phyloP scores from a whole-genome alignment of 2,329 filamentous ascomycete genomes.

The Aspergillus arachidicola region DNA sequence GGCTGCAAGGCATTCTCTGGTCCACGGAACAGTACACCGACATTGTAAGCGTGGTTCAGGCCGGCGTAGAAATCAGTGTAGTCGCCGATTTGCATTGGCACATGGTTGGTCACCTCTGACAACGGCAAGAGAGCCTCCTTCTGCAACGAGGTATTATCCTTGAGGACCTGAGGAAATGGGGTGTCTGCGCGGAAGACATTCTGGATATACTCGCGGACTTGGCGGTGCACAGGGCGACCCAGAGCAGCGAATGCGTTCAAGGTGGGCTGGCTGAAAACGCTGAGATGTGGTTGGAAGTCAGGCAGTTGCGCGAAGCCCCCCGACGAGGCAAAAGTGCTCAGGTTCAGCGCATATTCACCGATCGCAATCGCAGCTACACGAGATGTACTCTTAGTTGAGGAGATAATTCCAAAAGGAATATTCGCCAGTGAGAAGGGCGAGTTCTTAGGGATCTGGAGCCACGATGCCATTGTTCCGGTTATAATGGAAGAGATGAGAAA shows the following conservation, averaged over 20 bases:
- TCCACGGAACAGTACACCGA: constrained; percentile 73
- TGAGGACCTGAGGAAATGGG: constrained; percentile 62
- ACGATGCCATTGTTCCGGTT: constrained; percentile 49
- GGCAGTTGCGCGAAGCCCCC: constrained; percentile 64
- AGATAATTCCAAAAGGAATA: constrained; percentile 82
- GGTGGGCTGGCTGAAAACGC: constrained; percentile 66
- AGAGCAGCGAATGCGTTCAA: constrained; percentile 75
- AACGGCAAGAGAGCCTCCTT: constrained; percentile 62
- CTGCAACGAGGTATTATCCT: constrained; percentile 62
- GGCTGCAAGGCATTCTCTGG: constrained; percentile 73
- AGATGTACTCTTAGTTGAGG: constrained; percentile 57
- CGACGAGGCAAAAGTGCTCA: constrained; percentile 62
- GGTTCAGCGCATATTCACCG: constrained; percentile 70
- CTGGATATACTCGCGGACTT: constrained; percentile 71
- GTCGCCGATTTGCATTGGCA: constrained; percentile 78
- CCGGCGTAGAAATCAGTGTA: constrained; percentile 88
- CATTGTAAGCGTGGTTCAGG: constrained; percentile 74
- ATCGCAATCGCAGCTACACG: constrained; percentile 72
- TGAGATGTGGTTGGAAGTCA: constrained; percentile 58
- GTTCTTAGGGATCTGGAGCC: constrained; percentile 61
- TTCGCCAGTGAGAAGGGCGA: constrained; percentile 77
- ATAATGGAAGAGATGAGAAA: constrained; percentile 1
- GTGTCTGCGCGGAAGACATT: constrained; percentile 65
- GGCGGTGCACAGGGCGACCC: constrained; percentile 66
- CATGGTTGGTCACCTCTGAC: constrained; percentile 63